Evolutionary conservation across 495 filamentous ascomycete species (phyloP).

Genomic region (Lichina pygmaea): DNA sequence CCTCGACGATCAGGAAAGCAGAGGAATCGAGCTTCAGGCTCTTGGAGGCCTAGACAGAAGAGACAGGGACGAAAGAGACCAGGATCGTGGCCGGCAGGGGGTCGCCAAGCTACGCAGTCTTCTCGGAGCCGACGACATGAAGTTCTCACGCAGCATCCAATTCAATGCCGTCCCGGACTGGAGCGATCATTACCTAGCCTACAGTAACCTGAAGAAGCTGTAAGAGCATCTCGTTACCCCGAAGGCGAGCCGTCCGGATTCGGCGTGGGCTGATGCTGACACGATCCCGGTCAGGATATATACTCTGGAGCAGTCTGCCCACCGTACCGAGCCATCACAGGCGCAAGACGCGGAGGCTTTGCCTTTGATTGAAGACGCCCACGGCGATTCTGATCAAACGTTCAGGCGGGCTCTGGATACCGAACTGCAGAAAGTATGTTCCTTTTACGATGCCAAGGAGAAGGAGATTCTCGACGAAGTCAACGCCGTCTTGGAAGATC

Average conservation of each 20-base stretch:
- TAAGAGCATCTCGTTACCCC: constrained; percentile 16
- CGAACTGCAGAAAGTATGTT: constrained; percentile 79
- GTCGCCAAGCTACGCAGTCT: constrained; percentile 13
- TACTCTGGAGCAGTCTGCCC: constrained; percentile 56
- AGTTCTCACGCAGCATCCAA: constrained; percentile 98
- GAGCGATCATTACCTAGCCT: constrained; percentile 92
- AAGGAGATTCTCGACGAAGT: constrained; percentile 59
- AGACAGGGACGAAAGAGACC: background rate
- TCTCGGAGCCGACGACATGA: constrained; percentile 58
- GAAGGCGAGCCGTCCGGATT: background rate
- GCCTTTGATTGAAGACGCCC: constrained; percentile 39
- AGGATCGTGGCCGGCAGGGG: background rate
- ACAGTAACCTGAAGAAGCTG: constrained; percentile 97
- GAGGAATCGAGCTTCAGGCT: too few relatives aligned
- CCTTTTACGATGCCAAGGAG: constrained; percentile 75
- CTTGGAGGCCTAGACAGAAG: background rate
- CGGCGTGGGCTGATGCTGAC: background rate
- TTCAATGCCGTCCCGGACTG: constrained; percentile 99
- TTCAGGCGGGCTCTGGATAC: constrained; percentile 62
- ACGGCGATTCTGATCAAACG: constrained; percentile 41
- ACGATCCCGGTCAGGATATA: constrained; percentile 41
- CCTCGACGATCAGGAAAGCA: too few relatives aligned
- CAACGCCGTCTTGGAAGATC: constrained; percentile 45
- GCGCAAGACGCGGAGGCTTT: constrained; percentile 51
- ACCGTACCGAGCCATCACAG: constrained; percentile 17